A percentile compares a stretch with the other conserved stretches of the same genome.
These are phyloP conservation scores for Allomyces javanicus DNA, from an alignment of 192 early-diverging fungal species.

Conservation along the genomic window DNA sequence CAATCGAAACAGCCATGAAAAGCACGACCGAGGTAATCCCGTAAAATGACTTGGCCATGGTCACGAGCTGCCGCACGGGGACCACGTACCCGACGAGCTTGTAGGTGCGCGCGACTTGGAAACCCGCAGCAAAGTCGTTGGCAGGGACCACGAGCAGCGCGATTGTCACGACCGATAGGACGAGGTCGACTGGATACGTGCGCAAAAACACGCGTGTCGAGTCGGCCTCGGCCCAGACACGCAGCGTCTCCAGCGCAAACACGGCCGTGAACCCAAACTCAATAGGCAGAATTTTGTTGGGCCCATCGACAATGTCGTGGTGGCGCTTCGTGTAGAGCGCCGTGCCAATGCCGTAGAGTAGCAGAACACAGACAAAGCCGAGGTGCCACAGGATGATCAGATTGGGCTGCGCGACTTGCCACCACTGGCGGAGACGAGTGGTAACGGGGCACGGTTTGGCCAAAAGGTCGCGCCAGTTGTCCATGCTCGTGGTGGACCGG, in stretches of 20 bases:
- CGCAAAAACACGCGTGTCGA: not conserved
- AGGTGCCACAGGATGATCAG: no score
- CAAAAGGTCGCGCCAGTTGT: no score
- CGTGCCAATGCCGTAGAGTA: no score
- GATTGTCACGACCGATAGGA: not conserved
- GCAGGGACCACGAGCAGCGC: not conserved
- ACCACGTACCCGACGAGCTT: not conserved
- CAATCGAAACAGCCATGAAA: no score
- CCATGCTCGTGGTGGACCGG: no score
- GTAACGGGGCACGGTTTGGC: no score
- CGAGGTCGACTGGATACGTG: not conserved
- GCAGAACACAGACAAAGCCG: no score
- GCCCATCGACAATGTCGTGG: no score
- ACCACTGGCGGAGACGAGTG: no score
- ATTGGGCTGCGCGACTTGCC: no score
- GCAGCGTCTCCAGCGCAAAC: not conserved
- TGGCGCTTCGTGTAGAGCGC: no score
- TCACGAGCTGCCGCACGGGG: not conserved
- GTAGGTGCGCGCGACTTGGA: not conserved
- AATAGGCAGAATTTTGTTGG: no score
- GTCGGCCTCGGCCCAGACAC: not conserved
- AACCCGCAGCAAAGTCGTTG: not conserved
- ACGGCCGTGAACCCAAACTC: not conserved
- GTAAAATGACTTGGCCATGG: not conserved
- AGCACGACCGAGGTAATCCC: not conserved